Evolutionary conservation across 1,139 yeast species (phyloP).

Genomic region (Yamadazyma triangularis): DNA sequence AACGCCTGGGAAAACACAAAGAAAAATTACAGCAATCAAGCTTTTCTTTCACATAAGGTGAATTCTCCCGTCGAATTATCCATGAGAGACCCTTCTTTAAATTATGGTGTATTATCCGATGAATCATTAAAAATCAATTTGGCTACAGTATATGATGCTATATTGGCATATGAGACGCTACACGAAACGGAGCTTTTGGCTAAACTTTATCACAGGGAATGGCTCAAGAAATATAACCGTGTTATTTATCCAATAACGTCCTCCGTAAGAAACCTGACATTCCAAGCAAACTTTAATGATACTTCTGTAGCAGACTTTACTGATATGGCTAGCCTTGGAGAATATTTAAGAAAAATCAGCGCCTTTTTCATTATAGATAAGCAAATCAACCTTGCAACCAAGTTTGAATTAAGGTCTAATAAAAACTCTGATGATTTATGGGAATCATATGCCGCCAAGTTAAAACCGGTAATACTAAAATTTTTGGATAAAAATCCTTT

Average conservation of each 20-base stretch:
- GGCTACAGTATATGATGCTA: constrained; percentile 74
- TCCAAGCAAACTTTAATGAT: constrained; percentile 10
- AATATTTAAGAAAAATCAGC: constrained; percentile 57
- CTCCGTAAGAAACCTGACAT: constrained; percentile 14
- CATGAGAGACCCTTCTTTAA: constrained; percentile 51
- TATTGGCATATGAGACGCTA: constrained; percentile 74
- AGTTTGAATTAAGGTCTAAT: constrained; percentile 50
- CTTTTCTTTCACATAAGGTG: constrained; percentile 59
- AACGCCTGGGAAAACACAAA: constrained; percentile 48
- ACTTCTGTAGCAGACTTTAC: constrained; percentile 19
- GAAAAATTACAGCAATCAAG: constrained; percentile 24
- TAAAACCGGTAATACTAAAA: constrained; percentile 50
- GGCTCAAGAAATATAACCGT: constrained; percentile 68
- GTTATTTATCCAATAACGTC: constrained; percentile 62
- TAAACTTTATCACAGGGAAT: constrained; percentile 64
- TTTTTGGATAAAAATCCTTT: constrained; percentile 28
- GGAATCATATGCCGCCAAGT: constrained; percentile 61
- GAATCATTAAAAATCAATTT: constrained; percentile 49
- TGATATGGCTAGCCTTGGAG: constrained; percentile 30
- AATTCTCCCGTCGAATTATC: constrained; percentile 84
- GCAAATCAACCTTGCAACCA: constrained; percentile 53
- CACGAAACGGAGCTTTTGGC: constrained; percentile 59
- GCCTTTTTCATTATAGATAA: constrained; percentile 81
- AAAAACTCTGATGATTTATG: constrained; percentile 70
- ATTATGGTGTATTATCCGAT: constrained; percentile 45